These are phyloP conservation scores for Musa schizocarpa DNA, from an alignment of 176 grass and related monocot genomes.

Conservation along the genomic window DNA sequence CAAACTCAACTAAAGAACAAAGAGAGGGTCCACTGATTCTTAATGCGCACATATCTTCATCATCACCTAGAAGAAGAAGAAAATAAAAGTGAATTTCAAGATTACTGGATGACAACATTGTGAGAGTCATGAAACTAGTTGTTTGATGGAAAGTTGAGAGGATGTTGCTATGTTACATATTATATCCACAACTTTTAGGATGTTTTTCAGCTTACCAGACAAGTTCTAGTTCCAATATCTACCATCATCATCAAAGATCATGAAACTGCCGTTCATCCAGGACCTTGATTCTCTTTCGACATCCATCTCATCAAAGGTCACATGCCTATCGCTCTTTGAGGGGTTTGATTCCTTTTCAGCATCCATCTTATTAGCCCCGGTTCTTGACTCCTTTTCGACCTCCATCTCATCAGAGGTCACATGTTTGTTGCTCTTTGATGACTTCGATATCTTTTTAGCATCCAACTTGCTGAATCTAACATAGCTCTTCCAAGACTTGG, in stretches of 20 bases:
- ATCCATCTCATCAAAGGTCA: slow-evolving; percentile 13
- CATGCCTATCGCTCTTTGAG: slow-evolving; percentile 26
- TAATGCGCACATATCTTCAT: neutral
- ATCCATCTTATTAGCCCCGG: slow-evolving; percentile 5
- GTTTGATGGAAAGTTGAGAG: too few relatives aligned
- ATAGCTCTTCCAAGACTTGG: slow-evolving; percentile 18
- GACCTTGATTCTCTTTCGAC: slow-evolving; percentile 25
- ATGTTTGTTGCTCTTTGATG: slow-evolving; percentile 20
- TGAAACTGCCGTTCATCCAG: slow-evolving; percentile 44
- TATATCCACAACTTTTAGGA: neutral
- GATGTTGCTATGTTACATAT: too few relatives aligned
- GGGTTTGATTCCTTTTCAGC: slow-evolving; percentile 34
- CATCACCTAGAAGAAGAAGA: neutral
- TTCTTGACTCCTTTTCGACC: slow-evolving; percentile 30
- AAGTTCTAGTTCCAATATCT: neutral
- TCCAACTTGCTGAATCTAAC: slow-evolving; percentile 7
- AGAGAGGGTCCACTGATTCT: too few relatives aligned
- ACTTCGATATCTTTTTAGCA: slow-evolving; percentile 22
- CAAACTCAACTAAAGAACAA: neutral
- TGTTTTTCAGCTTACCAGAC: neutral
- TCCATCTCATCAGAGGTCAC: slow-evolving; percentile 41
- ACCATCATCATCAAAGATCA: slow-evolving; percentile 38
- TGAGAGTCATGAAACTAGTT: too few relatives aligned
- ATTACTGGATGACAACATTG: too few relatives aligned
- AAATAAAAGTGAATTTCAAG: neutral